Percentiles rank a stretch among this genome's conserved stretches.
phyloP scores from a whole-genome alignment of 1,284 basidiomycete genomes.

The Xerocomus amazonicus region DNA sequence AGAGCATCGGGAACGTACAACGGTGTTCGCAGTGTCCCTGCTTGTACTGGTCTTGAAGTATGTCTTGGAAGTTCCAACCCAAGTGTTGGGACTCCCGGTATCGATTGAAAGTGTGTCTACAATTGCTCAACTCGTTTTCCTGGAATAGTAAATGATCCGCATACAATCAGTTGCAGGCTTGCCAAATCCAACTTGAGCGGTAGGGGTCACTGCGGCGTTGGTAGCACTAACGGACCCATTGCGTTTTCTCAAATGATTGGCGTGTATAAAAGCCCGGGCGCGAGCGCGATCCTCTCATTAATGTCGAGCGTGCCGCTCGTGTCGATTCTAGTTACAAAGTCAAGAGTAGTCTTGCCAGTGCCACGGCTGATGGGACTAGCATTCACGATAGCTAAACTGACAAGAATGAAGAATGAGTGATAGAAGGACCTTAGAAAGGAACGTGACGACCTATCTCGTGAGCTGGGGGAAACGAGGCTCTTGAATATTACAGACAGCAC shows the following conservation, averaged over 20 bases:
- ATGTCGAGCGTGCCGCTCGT: neutral
- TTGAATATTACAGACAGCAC: slow-evolving; percentile 2
- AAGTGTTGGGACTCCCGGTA: slow-evolving; percentile 4
- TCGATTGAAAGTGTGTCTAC: slow-evolving; percentile 2
- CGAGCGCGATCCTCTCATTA: slow-evolving; percentile 1
- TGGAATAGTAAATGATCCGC: neutral
- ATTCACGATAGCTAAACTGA: slow-evolving; percentile 8
- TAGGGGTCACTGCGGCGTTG: no score
- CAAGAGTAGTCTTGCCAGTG: slow-evolving; percentile 14
- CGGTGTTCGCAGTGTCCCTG: neutral
- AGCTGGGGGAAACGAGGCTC: neutral
- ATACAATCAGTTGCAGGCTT: no score
- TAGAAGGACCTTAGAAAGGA: slow-evolving; percentile 13
- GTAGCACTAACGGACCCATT: no score
- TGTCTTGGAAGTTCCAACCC: neutral
- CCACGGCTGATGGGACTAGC: slow-evolving; percentile 13
- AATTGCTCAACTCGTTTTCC: neutral
- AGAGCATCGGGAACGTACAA: neutral
- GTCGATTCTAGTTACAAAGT: slow-evolving; percentile 18
- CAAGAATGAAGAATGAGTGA: slow-evolving; percentile 12
- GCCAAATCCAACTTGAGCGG: no score
- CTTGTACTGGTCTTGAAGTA: neutral
- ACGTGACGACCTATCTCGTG: slow-evolving; percentile 10
- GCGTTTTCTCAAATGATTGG: slow-evolving; percentile 5
- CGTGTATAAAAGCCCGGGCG: neutral